Evolutionary conservation across 257 asterid genomes (phyloP), one percentile per base, ranked within the genome.

Genomic region (Haberlea rhodopensis): DNA sequence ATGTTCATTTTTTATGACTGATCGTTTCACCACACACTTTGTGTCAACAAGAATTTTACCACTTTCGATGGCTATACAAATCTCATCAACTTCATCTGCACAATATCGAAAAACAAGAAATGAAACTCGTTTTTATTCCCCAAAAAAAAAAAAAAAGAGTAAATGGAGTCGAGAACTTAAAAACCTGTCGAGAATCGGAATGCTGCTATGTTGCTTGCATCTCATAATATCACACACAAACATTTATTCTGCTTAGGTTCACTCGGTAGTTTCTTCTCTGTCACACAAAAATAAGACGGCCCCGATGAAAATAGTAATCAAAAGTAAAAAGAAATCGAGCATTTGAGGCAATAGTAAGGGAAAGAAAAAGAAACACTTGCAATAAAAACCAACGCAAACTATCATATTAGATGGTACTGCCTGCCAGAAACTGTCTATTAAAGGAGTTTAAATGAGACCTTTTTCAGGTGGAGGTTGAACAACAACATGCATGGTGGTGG

Each of bases 401-500:
- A 4, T 37, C 40, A 25, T 20, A 9, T 20, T 34, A 25, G n/a
- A 2, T 11, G 15, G 27, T 32, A 52, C 8, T 16, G 28, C 46
- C 29, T 37, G 4, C 25, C 13, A 25, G 11, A 40, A 60, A 54
- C 21, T 26, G 57, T 15, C 19, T 19, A 43, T 22, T 22, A 48
- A n/a, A n/a, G 23, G 34, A 49, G 65, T 6, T 23, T 18, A 22
- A 23, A 43, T 18, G 76, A 23, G 37, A 88, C 97, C 96, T 75
- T 78, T 87, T 63, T 82, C 89, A 32, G 81, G 79, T 31, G 85
- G 96, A 43, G 86, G 94, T 64, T 85, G 92, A 72, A 90, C 84
- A 26, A 90, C 91, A 6, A 88, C 95, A 69, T 88, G 96, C 96
- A 90, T 90, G 75, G 96, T 90, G 15, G 86, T 85, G 72, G 79